Evolutionary conservation across 768 basidiomycete genomes (phyloP).

Genomic region (Baorangia bicolor): DNA sequence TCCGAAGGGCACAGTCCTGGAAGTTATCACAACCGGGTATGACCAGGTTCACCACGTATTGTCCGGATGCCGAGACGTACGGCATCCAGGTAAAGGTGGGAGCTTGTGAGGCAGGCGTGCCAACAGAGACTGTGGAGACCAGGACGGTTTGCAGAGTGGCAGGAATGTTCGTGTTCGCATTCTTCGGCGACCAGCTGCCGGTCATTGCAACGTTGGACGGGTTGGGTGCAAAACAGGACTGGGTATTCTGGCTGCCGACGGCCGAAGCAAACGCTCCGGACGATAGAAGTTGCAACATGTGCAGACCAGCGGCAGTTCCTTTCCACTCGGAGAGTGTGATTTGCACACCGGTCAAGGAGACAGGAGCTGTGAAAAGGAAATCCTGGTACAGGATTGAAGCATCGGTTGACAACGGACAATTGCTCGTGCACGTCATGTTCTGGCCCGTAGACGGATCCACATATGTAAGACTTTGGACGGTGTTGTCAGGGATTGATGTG

Average conservation of each 20-base stretch:
- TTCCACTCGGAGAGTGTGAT: conserved; percentile 75
- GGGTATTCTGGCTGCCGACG: conserved; percentile 52
- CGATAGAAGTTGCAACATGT: conserved; percentile 89
- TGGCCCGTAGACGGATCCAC: conserved; percentile 72
- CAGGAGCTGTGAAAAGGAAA: conserved; percentile 70
- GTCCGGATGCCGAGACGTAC: conserved; percentile 85
- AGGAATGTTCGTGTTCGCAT: conserved; percentile 69
- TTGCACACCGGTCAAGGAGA: conserved; percentile 85
- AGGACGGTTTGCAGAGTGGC: conserved; percentile 80
- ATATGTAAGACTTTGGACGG: conserved; percentile 72
- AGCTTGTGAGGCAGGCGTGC: conserved; percentile 55
- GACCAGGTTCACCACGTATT: conserved; percentile 80
- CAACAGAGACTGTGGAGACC: conserved; percentile 62
- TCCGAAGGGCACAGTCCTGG: conserved; percentile 77
- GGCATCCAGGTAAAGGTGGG: conserved; percentile 90
- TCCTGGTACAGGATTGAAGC: conserved; percentile 85
- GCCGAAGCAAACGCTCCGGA: conserved; percentile 90
- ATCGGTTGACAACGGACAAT: conserved; percentile 81
- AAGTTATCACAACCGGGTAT: conserved; percentile 85
- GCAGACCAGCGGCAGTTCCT: conserved; percentile 78
- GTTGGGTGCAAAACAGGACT: conserved; percentile 76
- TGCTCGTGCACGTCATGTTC: conserved; percentile 71
- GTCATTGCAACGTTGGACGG: conserved; percentile 67
- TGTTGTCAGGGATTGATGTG: conserved; percentile 87
- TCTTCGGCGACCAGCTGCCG: conserved; percentile 66